Evolutionary conservation across 352 stramenopile species (phyloP), one percentile per base, ranked within the genome.

Genomic region (Globisporangium rhizosaccharum): DNA sequence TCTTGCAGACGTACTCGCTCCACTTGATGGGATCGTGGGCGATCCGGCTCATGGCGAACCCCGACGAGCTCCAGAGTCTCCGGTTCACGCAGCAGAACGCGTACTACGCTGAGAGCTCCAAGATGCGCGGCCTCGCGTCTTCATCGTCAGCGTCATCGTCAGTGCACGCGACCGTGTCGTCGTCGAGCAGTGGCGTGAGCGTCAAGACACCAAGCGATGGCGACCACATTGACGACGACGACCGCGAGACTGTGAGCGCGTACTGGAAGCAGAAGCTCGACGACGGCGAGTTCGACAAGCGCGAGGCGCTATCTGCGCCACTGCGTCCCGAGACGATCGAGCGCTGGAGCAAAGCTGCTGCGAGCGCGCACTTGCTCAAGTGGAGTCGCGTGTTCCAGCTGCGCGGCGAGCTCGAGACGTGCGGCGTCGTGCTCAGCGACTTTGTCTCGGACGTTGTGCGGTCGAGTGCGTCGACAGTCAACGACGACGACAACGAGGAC

Each of bases 31-130:
- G 76, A 3, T 61, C 85, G 17, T 90, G 81, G 81, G 72, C 79
- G 2, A 46, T 67, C 18, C 69, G 69, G 2, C 50, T 90, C 15
- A 33, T 76, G n/a, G 63, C 68, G 14, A 65, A 82, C 18, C 76
- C 79, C 2, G 68, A 80, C 0, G 60, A 80, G 53, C 60, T 90
- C 20, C 62, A 58, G 18, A 61, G 61, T n/a, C 59, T 87, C 20
- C 79, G 82, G 45, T 73, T 90, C 36, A 90, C 81, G 14, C 79
- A 90, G 26, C 58, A 85, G 23, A 87, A 90, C 56, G 75, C 79
- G 18, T 90, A 90, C 52, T 90, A 90, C 37, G 82, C 76, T 26
- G 76, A 88, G 54, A 63, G 65, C 65, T 75, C 56, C 23, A 70
- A 70, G 61, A 60, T 61, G 51, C 61, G 44, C 54, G 30, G 37